These are phyloP conservation scores for Neopestalotiopsis sp. DNA, from an alignment of 2,329 filamentous ascomycete genomes.

Conservation along the genomic window DNA sequence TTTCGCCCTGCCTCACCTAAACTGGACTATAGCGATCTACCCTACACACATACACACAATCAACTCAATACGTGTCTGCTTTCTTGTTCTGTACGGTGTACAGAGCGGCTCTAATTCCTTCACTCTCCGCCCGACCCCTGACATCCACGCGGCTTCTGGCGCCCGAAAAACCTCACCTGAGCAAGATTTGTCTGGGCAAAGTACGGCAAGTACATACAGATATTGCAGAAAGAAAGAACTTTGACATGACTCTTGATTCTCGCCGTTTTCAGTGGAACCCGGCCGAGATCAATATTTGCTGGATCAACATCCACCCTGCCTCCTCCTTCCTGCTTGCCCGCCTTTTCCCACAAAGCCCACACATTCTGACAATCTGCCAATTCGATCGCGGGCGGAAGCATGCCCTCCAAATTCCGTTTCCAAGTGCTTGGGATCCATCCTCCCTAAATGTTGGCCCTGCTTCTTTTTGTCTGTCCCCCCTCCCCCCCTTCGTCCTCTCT, in stretches of 20 bases:
- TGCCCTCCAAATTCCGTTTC: constrained; percentile 1
- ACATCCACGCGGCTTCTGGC: background rate
- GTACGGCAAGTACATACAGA: background rate
- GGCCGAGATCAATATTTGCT: background rate
- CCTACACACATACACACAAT: too few species aligned
- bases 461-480: background rate
- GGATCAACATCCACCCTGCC: background rate
- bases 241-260: constrained; percentile 1
- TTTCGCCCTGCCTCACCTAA: background rate
- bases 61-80: background rate
- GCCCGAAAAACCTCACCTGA: background rate
- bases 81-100: background rate
- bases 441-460: background rate
- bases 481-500: background rate
- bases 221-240: background rate
- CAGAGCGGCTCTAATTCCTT: background rate
- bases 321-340: background rate
- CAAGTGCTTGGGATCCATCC: constrained; percentile 12
- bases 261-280: background rate
- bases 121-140: background rate
- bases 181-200: background rate
- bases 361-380: background rate
- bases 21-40: background rate
- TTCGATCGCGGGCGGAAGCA: background rate
- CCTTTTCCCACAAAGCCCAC: background rate